A percentile compares a stretch with the other conserved stretches of the same genome.
Evolutionary conservation across 495 filamentous ascomycete genomes (phyloP).

Genomic region (Podospora pseudocomata): DNA sequence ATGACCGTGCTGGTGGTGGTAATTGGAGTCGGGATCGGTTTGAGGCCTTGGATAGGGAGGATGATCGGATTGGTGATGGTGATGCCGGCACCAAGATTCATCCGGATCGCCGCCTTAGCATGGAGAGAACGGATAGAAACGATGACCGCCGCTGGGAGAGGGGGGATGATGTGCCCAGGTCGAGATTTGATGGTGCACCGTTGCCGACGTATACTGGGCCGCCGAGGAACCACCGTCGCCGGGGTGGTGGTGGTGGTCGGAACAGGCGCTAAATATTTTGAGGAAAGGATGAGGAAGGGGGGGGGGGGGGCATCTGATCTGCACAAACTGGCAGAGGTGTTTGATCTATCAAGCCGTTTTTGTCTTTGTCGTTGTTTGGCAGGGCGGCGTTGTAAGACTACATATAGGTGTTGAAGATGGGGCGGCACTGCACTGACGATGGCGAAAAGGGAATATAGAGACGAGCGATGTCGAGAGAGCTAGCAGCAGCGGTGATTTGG

Average conservation of each 20-base stretch:
- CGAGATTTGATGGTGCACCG: conserved; percentile 29
- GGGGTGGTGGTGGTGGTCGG: conserved; percentile 6
- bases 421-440: neutral
- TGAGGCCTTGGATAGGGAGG: conserved; percentile 6
- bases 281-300: neutral
- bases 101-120: neutral
- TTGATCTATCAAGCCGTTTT: neutral
- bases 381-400: neutral
- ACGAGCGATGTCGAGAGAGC: neutral
- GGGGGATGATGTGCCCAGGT: conserved; percentile 24
- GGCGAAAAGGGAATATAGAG: neutral
- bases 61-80: neutral
- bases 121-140: neutral
- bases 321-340: neutral
- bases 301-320: neutral
- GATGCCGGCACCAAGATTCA: neutral
- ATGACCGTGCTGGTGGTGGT: neutral
- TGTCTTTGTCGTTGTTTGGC: neutral
- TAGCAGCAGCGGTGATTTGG: neutral
- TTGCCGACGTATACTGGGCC: conserved; percentile 25
- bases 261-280: neutral
- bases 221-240: conserved; percentile 19
- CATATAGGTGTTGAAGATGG: neutral
- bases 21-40: neutral
- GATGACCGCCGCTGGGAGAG: neutral